Base-by-base conservation (phyloP, 2,329 filamentous ascomycete genomes). In the Diplodia corticola region DNA sequence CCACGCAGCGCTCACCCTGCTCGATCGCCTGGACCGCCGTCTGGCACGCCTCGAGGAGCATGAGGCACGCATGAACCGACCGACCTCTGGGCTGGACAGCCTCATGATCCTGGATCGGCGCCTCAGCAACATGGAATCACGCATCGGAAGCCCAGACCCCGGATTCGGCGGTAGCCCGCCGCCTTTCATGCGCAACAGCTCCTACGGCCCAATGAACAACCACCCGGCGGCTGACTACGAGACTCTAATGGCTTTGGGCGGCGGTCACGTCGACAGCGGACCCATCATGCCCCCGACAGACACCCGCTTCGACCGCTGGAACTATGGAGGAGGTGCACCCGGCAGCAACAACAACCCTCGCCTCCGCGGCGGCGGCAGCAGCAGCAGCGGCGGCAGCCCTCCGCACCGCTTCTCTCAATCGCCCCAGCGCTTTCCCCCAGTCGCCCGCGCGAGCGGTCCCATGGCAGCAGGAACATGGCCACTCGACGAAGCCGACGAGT, bases 21-120 rank as follows among this genome's bases (percentile, higher is more conserved):
- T 66, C 55, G 55, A 66, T 48, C 64, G 64, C 64, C 55, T 66
- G 17, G 64, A 66, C 55, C 55, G 48, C 48, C 64, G 64, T 13
- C 55, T 66, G 17, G 35, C 55, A 17, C 46, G 46, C 37, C 64
- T 66, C 35, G 64, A 66, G 15, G 53, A 66, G 17, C 35, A 51
- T 26, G 64, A 66, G 37, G 33, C 44, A 9, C 64, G 54, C 64
- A 20, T 33, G 33, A 24, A 22, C 17, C 28, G 54, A n/a, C 54
- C 49, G 10, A 50, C 20, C 54, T 53, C 53, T 15, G 64, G 54
- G 24, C 17, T 59, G 30, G 64, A 66, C n/a, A 51, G 44, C 24
- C 46, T 66, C 6, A 37, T 60, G 46, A 37, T 63, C 9, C 55
- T 66, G 35, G 55, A 61, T 13, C 55, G 48, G 35, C 64, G 54